Evolutionary conservation across 108 stramenopile genomes (phyloP).

Genomic region (Tribonema minus): DNA sequence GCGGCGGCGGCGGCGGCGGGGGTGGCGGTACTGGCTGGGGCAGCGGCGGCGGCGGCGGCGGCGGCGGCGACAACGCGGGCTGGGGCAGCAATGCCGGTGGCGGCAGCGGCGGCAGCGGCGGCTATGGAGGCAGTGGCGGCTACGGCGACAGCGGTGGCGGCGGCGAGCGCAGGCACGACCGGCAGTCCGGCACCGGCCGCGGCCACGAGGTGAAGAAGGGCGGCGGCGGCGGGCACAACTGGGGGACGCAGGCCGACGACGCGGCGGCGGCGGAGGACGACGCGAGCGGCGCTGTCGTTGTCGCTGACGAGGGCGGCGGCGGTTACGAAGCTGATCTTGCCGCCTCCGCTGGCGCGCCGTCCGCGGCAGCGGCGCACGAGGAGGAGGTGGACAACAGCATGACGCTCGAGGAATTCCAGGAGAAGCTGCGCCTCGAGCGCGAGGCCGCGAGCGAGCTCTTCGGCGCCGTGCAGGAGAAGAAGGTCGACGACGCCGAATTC

Average conservation of each 20-base stretch:
- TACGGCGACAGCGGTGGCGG: too few relatives aligned
- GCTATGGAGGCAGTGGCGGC: conserved; percentile 20
- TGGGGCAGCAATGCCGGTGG: background rate
- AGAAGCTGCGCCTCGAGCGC: conserved; percentile 15
- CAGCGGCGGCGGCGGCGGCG: background rate
- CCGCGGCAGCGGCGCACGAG: too few relatives aligned
- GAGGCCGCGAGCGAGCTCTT: conserved; percentile 60
- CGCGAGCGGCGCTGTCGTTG: too few relatives aligned
- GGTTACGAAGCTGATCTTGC: too few relatives aligned
- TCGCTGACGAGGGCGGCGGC: too few relatives aligned
- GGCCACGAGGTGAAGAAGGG: conserved; percentile 25
- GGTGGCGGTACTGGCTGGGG: background rate
- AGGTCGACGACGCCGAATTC: conserved; percentile 59
- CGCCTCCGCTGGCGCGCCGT: too few relatives aligned
- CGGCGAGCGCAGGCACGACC: conserved; percentile 11
- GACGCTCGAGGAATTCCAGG: conserved; percentile 79
- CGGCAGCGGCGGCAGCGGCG: too few relatives aligned
- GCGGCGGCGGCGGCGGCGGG: background rate
- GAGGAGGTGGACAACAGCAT: conserved; percentile 75
- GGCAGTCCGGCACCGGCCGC: conserved; percentile 22
- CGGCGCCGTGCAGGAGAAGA: conserved; percentile 51
- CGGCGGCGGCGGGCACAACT: conserved; percentile 29
- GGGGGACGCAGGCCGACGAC: conserved; percentile 16
- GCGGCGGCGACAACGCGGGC: background rate
- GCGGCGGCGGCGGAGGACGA: conserved; percentile 1